phyloP scores from a whole-genome alignment of 805 yeast genomes.

The Candida khao-thaluensis region DNA sequence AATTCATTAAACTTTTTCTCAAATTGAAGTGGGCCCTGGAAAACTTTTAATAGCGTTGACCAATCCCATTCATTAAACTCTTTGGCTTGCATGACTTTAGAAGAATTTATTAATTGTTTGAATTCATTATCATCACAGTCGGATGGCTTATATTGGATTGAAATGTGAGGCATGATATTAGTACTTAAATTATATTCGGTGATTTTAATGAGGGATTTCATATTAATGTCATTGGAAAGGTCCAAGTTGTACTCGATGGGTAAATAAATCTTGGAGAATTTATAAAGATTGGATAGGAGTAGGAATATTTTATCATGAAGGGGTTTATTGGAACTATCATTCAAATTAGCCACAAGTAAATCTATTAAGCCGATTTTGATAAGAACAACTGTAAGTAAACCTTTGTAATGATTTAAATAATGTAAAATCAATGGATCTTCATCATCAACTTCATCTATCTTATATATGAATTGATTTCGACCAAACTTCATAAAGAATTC shows the following conservation, averaged over 20 bases:
- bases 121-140: slow-evolving; percentile 62
- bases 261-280: slow-evolving; percentile 12
- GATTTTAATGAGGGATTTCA: slow-evolving; percentile 14
- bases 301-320: slow-evolving; percentile 13
- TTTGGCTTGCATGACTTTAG: slow-evolving; percentile 75
- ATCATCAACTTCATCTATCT: background rate
- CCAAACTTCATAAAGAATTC: slow-evolving; percentile 17
- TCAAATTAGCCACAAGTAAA: slow-evolving; percentile 42
- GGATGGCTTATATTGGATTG: slow-evolving; percentile 1
- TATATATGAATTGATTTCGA: slow-evolving; percentile 4
- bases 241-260: slow-evolving; percentile 15
- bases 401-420: slow-evolving; percentile 61
- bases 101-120: slow-evolving; percentile 60
- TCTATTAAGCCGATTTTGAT: slow-evolving; percentile 50
- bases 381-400: slow-evolving; percentile 57
- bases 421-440: slow-evolving; percentile 11
- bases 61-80: slow-evolving; percentile 87
- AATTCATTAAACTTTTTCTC: slow-evolving; percentile 76
- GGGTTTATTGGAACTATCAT: slow-evolving; percentile 32
- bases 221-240: slow-evolving; percentile 11
- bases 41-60: slow-evolving; percentile 66
- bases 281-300: slow-evolving; percentile 13
- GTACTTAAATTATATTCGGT: slow-evolving; percentile 11
- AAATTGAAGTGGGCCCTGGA: slow-evolving; percentile 78
- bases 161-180: background rate